These are phyloP conservation scores for Pichia phayaonensis DNA, from an alignment of 805 yeast species.

Conservation along the genomic window DNA sequence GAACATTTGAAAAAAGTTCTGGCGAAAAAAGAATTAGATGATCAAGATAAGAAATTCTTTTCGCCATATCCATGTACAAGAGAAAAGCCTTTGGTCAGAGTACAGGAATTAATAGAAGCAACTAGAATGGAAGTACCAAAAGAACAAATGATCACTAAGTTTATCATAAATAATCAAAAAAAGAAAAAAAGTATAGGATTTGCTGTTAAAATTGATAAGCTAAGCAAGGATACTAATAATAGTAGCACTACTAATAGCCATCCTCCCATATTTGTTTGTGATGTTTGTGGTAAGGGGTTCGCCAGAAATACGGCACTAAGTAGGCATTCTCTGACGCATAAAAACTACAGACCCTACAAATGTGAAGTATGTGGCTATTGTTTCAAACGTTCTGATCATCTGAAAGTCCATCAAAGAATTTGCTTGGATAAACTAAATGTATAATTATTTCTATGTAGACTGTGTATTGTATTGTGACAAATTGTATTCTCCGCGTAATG, in stretches of 20 bases:
- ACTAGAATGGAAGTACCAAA: background rate
- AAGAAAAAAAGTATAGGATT: too few species aligned
- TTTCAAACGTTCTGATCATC: constrained; percentile 24
- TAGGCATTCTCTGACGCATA: constrained; percentile 23
- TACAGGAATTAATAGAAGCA: background rate
- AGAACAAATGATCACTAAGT: background rate
- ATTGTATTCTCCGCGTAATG: constrained; percentile 1
- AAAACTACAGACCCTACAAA: constrained; percentile 21
- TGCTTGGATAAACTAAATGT: background rate
- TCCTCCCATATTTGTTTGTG: constrained; percentile 14
- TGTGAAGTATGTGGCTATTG: constrained; percentile 23
- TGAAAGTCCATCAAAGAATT: constrained; percentile 18
- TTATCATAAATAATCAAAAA: background rate
- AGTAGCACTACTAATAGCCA: background rate
- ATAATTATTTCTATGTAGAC: background rate
- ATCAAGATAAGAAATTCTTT: background rate
- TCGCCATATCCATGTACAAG: background rate
- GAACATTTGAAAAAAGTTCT: background rate
- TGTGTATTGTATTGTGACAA: background rate
- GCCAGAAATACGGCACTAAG: constrained; percentile 23
- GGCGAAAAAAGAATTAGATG: background rate
- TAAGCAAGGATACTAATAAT: background rate
- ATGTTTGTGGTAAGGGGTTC: constrained; percentile 21
- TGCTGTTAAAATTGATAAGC: too few species aligned
- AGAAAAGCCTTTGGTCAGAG: background rate